Evolutionary conservation across 2,329 filamentous ascomycete species (phyloP), one percentile per base, ranked within the genome.

Genomic region (Stagonosporopsis rhizophila): DNA sequence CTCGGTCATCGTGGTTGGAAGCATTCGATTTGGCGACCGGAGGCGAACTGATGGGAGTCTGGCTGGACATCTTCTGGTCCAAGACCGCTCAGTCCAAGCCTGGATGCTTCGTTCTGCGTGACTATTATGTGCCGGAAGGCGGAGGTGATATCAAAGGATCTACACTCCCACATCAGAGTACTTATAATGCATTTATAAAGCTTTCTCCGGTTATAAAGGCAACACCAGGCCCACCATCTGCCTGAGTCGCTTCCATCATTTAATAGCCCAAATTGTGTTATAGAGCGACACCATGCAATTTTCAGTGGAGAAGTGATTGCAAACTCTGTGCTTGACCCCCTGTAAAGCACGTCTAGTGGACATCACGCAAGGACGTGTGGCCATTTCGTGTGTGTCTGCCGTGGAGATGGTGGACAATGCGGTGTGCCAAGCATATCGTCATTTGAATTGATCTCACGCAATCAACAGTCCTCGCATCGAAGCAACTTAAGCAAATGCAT

Each of bases 341-440:
- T 42, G 39, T 42, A 28, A 44, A 42, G 37, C 42, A 39, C 20
- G 42, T 23, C n/a, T 58, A 58, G 50, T n/a, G 40, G 41, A 48
- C 30, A 58, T 48, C 50, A 58, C 56, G 51, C 42, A 51, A 58
- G 39, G 23, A 32, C 14, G 34, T 32, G n/a, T 25, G 23, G 17
- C 34, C 28, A 42, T 44, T 51, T 54, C 28, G 50, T 23, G 38
- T 14, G 15, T 15, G 9, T 28, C 9, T 45, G 42, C 44, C 49
- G 48, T 48, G 50, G 50, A 54, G 38, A 35, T 50, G 47, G 6
- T 50, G 47, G 22, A 42, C 38, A 27, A 52, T 56, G 57, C 41
- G 37, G 47, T 39, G 52, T 40, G 57, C 57, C 46, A 59, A 59
- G 57, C 48, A 59, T 59, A 47, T 59, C 57, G 57, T 55, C 52